Evolutionary conservation across 805 yeast genomes (phyloP), one percentile per base, ranked within the genome.

Genomic region (Cyberlindnera galapagoensis): DNA sequence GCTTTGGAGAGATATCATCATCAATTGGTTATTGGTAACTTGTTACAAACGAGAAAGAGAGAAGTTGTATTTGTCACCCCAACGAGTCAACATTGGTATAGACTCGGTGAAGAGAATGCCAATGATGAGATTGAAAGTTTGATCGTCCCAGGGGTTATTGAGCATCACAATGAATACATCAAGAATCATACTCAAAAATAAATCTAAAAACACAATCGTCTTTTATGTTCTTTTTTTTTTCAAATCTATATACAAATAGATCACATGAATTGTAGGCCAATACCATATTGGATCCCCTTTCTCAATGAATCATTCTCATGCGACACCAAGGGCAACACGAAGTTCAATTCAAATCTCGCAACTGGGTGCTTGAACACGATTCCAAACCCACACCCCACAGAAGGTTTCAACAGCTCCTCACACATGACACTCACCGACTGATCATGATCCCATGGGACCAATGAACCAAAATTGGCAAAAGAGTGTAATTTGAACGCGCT

Each of bases 11-110:
- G 95, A 38, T 92, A 92, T 57, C 81, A 76, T 40, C 98, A 92
- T 58, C 97, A 90, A 57, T 62, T 92, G 33, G 98, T 92, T 9
- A 87, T 92, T 54, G 98, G 98, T 4, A 92, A 92, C 51, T 60
- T 92, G 43, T 62, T 92, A 41, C 95, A 88, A 52, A 80, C 94
- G 1, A 74, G 98, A 51, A 90, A 87, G 57, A 63, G 65, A 35
- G 88, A 87, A 52, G 96, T 92, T 24, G 87, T 85, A 3, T 84
- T 92, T 54, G 95, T 92, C 4, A 70, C 72, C 3, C 65, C 65
- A 1, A 35, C 29, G 14, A 28, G 19, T 7, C 24, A 38, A 23
- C 67, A 66, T 4, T 78, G 87, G 87, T 56, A 74, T 32, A 65
- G 54, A 40, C 52, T 85, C 21, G 31, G 60, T 0, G 57, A 62